Percentiles rank a stretch among this genome's conserved stretches.
These are phyloP conservation scores for Lyophyllum decastes DNA, from an alignment of 768 basidiomycete genomes.

Conservation along the genomic window DNA sequence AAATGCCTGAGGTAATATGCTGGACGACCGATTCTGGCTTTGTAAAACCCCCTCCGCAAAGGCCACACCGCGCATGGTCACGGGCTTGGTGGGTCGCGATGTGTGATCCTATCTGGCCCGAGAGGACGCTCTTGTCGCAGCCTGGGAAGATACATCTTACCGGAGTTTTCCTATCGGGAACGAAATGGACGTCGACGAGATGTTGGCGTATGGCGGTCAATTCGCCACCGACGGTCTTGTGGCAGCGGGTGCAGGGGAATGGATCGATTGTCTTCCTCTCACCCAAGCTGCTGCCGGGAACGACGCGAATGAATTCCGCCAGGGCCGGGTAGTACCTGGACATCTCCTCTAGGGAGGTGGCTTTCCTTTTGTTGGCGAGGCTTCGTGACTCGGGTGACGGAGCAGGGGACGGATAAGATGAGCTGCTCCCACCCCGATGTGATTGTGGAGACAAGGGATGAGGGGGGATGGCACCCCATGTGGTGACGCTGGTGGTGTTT, in stretches of 20 bases:
- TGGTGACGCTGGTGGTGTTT: neutral
- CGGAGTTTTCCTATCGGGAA: neutral
- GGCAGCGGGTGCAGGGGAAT: constrained; percentile 1
- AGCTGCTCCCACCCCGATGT: neutral
- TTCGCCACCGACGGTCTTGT: neutral
- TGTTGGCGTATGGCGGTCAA: neutral
- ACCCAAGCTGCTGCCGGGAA: neutral
- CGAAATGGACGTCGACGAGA: neutral
- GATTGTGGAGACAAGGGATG: neutral
- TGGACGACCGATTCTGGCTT: neutral
- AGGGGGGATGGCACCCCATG: neutral
- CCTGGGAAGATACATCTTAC: neutral
- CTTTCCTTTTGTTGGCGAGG: neutral
- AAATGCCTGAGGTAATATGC: neutral
- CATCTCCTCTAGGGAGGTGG: neutral
- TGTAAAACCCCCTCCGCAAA: neutral
- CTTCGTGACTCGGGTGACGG: neutral
- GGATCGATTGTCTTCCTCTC: neutral
- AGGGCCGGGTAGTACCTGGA: neutral
- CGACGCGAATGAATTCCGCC: neutral
- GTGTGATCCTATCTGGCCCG: neutral
- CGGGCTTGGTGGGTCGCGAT: neutral
- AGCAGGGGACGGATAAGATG: neutral
- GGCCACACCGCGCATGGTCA: neutral
- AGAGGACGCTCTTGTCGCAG: neutral